Conservation (phyloP, 2,329 filamentous ascomycete genomes). For the Pseudocercospora fuligena region DNA sequence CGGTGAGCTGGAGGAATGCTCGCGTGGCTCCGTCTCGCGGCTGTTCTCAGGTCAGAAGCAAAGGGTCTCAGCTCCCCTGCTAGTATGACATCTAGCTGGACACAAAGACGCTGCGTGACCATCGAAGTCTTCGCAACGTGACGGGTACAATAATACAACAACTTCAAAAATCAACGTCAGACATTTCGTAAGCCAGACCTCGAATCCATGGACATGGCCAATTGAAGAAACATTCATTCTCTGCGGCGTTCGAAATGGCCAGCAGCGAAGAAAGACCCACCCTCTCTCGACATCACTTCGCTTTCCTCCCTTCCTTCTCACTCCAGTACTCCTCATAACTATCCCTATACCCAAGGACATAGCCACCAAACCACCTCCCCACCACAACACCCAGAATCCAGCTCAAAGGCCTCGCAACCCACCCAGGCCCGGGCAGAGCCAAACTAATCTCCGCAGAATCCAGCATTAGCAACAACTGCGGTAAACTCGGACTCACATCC, state of each 20-base stretch:
- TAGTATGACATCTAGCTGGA: not conserved
- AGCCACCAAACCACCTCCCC: slow-evolving; percentile 33
- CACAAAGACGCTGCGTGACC: slow-evolving; percentile 1
- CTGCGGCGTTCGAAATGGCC: no score
- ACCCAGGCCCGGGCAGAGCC: slow-evolving; percentile 35
- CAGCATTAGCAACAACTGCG: slow-evolving; percentile 37
- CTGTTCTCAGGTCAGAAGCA: not conserved
- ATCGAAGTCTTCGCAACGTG: not conserved
- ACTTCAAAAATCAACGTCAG: no score
- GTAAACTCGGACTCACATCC: slow-evolving; percentile 30
- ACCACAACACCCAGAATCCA: slow-evolving; percentile 36
- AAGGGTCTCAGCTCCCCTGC: not conserved
- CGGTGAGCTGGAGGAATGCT: not conserved
- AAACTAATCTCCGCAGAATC: slow-evolving; percentile 37
- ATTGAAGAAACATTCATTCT: no score
- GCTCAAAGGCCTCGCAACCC: slow-evolving; percentile 31
- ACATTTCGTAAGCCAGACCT: no score
- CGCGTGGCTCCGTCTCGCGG: not conserved
- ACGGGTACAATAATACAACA: not conserved
- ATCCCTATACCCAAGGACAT: slow-evolving; percentile 28
- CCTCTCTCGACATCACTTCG: not conserved
- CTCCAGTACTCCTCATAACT: slow-evolving; percentile 32
- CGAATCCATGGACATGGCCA: no score
- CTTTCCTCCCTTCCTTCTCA: slow-evolving; percentile 14
- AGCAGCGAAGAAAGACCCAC: no score